Conservation (phyloP, 1,284 basidiomycete species). For the Clitocybe nebularis region DNA sequence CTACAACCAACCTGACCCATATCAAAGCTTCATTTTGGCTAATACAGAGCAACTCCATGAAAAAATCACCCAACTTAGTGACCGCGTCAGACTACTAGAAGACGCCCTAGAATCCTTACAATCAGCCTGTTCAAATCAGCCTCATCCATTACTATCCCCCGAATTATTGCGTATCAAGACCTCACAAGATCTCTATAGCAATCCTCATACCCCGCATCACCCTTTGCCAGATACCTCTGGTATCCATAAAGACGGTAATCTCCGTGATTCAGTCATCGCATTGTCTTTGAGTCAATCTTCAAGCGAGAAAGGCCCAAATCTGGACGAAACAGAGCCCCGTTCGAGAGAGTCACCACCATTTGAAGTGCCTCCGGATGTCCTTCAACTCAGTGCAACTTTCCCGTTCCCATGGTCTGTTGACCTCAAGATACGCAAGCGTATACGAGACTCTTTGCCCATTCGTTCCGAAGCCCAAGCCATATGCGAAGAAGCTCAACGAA, state of each 20-base stretch:
- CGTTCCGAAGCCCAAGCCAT: conserved; percentile 51
- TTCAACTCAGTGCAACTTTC: conserved; percentile 57
- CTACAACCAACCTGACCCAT: background rate
- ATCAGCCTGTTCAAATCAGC: conserved; percentile 31
- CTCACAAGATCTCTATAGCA: conserved; percentile 44
- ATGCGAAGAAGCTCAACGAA: conserved; percentile 56
- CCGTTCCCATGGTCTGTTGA: conserved; percentile 60
- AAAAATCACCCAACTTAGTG: conserved; percentile 54
- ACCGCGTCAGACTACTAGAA: conserved; percentile 57
- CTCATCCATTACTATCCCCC: conserved; percentile 49
- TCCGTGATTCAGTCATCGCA: background rate
- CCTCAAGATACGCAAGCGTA: conserved; percentile 53
- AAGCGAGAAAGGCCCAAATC: background rate
- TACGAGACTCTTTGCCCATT: conserved; percentile 55
- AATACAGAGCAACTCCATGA: conserved; percentile 62
- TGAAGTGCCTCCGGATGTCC: conserved; percentile 48
- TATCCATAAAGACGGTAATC: conserved; percentile 18
- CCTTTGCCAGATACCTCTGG: conserved; percentile 13
- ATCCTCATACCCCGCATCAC: conserved; percentile 15
- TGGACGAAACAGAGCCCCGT: background rate
- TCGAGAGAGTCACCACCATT: conserved; percentile 24
- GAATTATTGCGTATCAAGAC: conserved; percentile 47
- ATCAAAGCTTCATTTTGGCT: conserved; percentile 52
- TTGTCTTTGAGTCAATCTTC: background rate
- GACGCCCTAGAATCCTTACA: conserved; percentile 47